Evolutionary conservation across 768 basidiomycete species (phyloP), one percentile per base, ranked within the genome.

Genomic region (Kwoniella sp.): DNA sequence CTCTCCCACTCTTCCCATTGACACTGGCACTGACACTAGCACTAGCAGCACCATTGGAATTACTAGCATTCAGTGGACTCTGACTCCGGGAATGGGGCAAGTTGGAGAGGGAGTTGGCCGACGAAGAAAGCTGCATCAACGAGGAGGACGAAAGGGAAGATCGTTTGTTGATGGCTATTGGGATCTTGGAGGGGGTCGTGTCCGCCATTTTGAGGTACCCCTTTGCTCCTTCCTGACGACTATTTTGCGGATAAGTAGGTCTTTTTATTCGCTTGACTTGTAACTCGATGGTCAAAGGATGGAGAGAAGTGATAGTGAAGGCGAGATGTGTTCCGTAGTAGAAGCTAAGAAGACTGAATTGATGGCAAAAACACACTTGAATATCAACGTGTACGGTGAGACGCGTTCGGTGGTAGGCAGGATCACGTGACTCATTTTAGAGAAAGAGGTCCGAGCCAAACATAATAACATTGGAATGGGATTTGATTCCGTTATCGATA

Each of bases 101-200:
- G 1, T 51, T 59, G 45, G 62, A 65, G 11, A 59, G 4, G 8
- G 63, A 64, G 17, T 7, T 29, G 51, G 48, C 37, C 0, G 60
- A 61, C 4, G 26, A 22, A 2, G 54, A 57, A n/a, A 41, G 31
- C 29, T 55, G 62, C 17, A 38, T 30, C 31, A 38, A 45, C 22
- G 55, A 52, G 12, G 47, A 31, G 3, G 54, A 55, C 1, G 63
- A 56, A 0, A 66, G 22, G 28, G 65, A 66, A 30, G 57, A n/a
- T 26, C 65, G 58, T 38, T 66, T 66, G 53, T 34, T 66, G 53
- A 61, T 66, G 30, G 59, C 0, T 47, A 65, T 34, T 15, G 63
- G 63, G 22, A 65, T 65, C n/a, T 59, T 65, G 17, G 63, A 65
- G 7, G 63, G 57, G 15, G 58, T 59, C 9, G 31, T 58, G 0